Base-by-base conservation (phyloP, 768 basidiomycete species). In the Melanogaster broomeanus region DNA sequence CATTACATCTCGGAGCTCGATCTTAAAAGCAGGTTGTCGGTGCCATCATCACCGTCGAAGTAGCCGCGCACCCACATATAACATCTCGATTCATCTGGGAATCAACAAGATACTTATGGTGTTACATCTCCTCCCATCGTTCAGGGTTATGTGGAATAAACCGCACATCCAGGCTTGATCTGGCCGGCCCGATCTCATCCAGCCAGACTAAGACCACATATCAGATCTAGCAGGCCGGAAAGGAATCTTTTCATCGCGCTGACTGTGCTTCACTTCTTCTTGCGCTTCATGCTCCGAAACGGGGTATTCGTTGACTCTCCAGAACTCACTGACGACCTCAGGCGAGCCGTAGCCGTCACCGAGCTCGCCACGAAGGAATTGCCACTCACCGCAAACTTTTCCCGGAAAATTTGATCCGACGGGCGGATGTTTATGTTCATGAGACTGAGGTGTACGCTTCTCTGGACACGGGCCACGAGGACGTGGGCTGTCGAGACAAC, bases 331-430 rank as follows among this genome's bases (percentile, higher is more conserved):
- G 34, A 53, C 19, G 66, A 67, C n/a, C 69, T 87, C 30, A 66
- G 72, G 37, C 72, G 71, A 8, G 78, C 82, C 0, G 48, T 84
- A 28, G 66, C 65, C 2, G 58, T 85, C 13, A 63, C 70, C 38
- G 66, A 71, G 34, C 48, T 56, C 9, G 79, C 78, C 8, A 57
- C 56, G 31, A 64, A 59, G 21, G 76, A 81, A 54, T 65, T 81
- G 8, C 78, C 77, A 4, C 56, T 65, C 42, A 76, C 77, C 4
- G 71, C 68, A 63, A 38, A 59, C 59, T 8, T 61, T 80, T 31
- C 74, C 77, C 0, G 74, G 76, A 24, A 47, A 60, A 2, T 80
- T 88, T 50, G 77, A 77, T n/a, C n/a, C n/a, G n/a, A n/a, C n/a
- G n/a, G n/a, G n/a, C n/a, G n/a, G n/a, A n/a, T n/a, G n/a, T n/a